Conservation (phyloP, 805 yeast genomes). For the Teunomyces aglyptinius region DNA sequence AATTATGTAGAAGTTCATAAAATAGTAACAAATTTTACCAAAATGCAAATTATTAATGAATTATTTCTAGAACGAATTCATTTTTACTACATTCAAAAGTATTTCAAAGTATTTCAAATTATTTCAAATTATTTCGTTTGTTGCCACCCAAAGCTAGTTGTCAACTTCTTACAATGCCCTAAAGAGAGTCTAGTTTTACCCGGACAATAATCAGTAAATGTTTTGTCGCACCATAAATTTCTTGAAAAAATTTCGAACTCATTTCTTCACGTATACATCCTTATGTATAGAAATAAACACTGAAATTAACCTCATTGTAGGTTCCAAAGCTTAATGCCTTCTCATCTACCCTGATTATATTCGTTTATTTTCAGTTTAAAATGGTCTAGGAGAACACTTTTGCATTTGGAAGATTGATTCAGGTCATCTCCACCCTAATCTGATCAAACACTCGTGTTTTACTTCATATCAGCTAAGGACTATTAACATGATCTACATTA, state of each 20-base stretch:
- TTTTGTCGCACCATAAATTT: neutral
- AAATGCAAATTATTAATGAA: too few relatives aligned
- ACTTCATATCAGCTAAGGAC: constrained; percentile 24
- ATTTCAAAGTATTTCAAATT: too few relatives aligned
- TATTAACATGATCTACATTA: constrained; percentile 30
- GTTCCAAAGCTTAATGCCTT: constrained; percentile 47
- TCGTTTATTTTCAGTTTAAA: constrained; percentile 49
- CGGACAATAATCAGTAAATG: neutral
- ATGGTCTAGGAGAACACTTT: constrained; percentile 46
- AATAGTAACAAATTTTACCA: neutral
- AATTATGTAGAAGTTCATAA: neutral
- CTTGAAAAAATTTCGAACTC: constrained; percentile 4
- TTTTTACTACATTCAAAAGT: too few relatives aligned
- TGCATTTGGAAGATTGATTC: constrained; percentile 40
- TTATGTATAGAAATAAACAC: neutral
- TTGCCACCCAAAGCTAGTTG: neutral
- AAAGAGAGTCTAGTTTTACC: neutral
- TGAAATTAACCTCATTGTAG: neutral
- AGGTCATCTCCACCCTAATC: constrained; percentile 49
- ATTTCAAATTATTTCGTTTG: too few relatives aligned
- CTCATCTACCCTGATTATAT: constrained; percentile 47
- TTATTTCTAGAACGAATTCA: too few relatives aligned
- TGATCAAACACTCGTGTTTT: constrained; percentile 8
- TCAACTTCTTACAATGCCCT: neutral
- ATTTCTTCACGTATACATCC: neutral